Evolutionary conservation across 2,329 filamentous ascomycete genomes (phyloP), one percentile per base, ranked within the genome.

Genomic region (Fusarium acutatum): DNA sequence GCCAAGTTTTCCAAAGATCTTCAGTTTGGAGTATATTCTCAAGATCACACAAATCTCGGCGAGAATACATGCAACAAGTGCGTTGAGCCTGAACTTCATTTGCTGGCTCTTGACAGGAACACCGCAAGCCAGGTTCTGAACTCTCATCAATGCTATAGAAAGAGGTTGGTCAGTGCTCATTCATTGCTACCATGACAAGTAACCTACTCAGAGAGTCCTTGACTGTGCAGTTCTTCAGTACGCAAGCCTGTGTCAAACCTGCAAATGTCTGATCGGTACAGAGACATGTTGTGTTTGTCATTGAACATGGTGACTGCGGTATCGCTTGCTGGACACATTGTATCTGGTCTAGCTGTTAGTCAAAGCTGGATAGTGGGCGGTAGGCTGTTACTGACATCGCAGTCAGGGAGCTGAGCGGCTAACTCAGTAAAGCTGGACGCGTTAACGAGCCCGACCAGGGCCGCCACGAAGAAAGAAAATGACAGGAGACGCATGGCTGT

Each of bases 221-320:
- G 22, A 74, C n/a, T 3, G 62, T 73, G 24, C 71, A 73, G 20
- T 54, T 62, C 41, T 59, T 34, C 26, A 57, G 7, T 7, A 73
- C 71, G n/a, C 71, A 73, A 35, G 58, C 58, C 28, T 73, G 71
- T 4, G 67, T 61, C 30, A 73, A 22, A 3, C 54, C 59, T 7
- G 71, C 67, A 40, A 73, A 73, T 8, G 62, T 71, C 15, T 60
- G 62, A 12, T 73, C 67, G 10, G 71, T 74, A n/a, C 71, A 73
- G 10, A 73, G 41, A 28, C 71, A 73, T 60, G 71, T 71, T 5
- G 62, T 60, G 30, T 73, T 73, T 32, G 62, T 68, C 62, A 74
- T 22, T 10, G 57, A 50, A 24, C 71, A 73, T 15, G 71, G 62
- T 7, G 71, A 73, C 12, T 50, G 15, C 18, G 71, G 71, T 12